These are phyloP conservation scores for Exutisphaerella laricina DNA, from an alignment of 2,329 filamentous ascomycete species.

Conservation along the genomic window DNA sequence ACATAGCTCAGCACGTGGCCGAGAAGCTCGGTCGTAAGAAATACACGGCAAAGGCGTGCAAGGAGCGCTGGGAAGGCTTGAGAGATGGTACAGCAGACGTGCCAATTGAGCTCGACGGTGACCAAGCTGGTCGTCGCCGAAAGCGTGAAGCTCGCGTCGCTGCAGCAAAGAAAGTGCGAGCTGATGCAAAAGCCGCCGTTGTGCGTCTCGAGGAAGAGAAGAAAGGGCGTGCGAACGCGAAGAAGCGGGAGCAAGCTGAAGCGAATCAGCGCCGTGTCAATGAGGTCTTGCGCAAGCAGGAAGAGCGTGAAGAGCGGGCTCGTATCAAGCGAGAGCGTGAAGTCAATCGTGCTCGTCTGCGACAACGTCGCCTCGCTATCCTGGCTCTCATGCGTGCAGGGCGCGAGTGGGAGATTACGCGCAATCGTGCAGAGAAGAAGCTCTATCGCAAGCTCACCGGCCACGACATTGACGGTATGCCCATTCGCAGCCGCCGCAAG, in stretches of 20 bases:
- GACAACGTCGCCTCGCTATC: constrained; percentile 7
- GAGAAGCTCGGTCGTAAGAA: constrained; percentile 34
- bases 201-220: constrained; percentile 14
- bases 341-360: constrained; percentile 7
- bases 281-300: constrained; percentile 11
- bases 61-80: constrained; percentile 39
- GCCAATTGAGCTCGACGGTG: constrained; percentile 40
- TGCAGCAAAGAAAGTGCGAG: constrained; percentile 24
- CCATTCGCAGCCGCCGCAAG: constrained; percentile 7
- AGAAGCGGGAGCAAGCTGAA: constrained; percentile 17
- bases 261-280: constrained; percentile 10
- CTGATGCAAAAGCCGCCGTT: constrained; percentile 7
- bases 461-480: constrained; percentile 10
- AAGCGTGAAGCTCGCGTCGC: constrained; percentile 30
- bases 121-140: constrained; percentile 36
- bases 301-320: constrained; percentile 11
- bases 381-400: constrained; percentile 14
- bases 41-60: constrained; percentile 45
- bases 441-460: constrained; percentile 21
- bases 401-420: constrained; percentile 19
- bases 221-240: constrained; percentile 13
- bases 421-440: constrained; percentile 15
- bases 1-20: constrained; percentile 35
- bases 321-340: constrained; percentile 18
- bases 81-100: constrained; percentile 41